Evolutionary conservation across 2,329 filamentous ascomycete species (phyloP).

Genomic region (Sclerotiophoma versabilis): DNA sequence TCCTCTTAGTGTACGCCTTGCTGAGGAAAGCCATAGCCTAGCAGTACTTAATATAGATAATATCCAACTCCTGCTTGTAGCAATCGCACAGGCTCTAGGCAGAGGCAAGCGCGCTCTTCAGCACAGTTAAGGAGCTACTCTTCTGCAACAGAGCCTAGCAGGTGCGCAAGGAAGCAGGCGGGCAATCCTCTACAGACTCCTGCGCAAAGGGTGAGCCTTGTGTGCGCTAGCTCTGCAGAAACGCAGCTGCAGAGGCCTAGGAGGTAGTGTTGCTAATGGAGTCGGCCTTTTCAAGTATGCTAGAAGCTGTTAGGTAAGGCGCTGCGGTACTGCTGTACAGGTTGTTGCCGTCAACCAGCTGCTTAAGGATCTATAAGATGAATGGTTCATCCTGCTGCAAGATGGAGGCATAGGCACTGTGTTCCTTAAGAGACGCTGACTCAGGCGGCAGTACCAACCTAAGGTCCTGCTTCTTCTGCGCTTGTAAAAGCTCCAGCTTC

Average conservation of each 20-base stretch:
- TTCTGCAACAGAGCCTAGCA: not conserved
- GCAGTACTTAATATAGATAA: slow-evolving; percentile 5
- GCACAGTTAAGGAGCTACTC: not conserved
- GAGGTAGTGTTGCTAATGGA: not conserved
- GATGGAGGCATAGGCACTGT: no score
- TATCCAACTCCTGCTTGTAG: slow-evolving; percentile 6
- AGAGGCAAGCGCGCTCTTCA: not conserved
- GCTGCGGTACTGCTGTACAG: no score
- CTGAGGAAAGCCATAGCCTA: slow-evolving; percentile 2
- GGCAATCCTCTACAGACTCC: not conserved
- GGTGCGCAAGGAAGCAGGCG: not conserved
- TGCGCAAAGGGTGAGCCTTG: not conserved
- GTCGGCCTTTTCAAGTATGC: not conserved
- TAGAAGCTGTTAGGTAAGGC: no score
- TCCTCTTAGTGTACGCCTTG: slow-evolving; percentile 3
- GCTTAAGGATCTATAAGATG: no score
- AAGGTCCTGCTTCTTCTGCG: no score
- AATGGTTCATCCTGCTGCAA: no score
- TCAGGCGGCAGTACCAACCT: no score
- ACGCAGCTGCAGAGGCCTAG: not conserved
- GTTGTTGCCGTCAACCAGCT: no score
- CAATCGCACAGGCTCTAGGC: slow-evolving; percentile 6
- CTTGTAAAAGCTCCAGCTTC: no score
- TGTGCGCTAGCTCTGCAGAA: not conserved
- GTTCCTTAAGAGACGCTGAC: no score